Evolutionary conservation across 495 filamentous ascomycete genomes (phyloP).

Genomic region (Aspergillus olivimuriae): DNA sequence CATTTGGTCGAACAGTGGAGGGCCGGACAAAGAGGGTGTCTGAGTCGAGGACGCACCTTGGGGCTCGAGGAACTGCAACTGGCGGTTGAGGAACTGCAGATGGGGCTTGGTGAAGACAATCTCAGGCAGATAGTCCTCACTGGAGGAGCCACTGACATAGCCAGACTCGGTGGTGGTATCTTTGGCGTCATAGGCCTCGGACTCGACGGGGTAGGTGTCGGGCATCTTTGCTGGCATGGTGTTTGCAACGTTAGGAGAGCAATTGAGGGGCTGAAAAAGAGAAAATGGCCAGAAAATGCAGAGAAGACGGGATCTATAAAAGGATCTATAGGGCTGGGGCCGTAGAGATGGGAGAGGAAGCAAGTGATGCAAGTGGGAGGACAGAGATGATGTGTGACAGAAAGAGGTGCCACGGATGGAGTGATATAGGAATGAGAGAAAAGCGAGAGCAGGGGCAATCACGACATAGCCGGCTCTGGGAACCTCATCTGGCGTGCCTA

Average conservation of each 20-base stretch:
- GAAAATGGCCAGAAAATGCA: too few species aligned
- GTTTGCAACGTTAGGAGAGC: constrained; percentile 8
- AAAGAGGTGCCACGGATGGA: constrained; percentile 19
- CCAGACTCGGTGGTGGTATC: constrained; percentile 66
- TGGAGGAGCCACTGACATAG: constrained; percentile 72
- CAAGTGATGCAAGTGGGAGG: constrained; percentile 9
- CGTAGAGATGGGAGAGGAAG: background rate
- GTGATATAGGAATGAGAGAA: constrained; percentile 25
- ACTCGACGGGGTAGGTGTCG: constrained; percentile 32
- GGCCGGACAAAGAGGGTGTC: background rate
- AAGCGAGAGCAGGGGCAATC: constrained; percentile 27
- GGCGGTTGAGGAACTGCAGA: constrained; percentile 81
- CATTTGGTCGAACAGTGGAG: constrained; percentile 13
- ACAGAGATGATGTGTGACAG: constrained; percentile 7
- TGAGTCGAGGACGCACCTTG: constrained; percentile 43
- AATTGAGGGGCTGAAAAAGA: constrained; percentile 2
- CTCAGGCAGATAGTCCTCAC: constrained; percentile 59
- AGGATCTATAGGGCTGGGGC: background rate
- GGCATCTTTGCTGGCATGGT: constrained; percentile 40
- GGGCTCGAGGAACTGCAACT: constrained; percentile 75
- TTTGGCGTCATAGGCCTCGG: constrained; percentile 30
- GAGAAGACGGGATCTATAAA: constrained; percentile 2
- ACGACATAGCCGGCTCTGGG: constrained; percentile 29
- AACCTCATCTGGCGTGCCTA: constrained; percentile 17
- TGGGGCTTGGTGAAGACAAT: constrained; percentile 86